Evolutionary conservation across 2,329 filamentous ascomycete species (phyloP).

Genomic region (Fusarium pseudonygamai): DNA sequence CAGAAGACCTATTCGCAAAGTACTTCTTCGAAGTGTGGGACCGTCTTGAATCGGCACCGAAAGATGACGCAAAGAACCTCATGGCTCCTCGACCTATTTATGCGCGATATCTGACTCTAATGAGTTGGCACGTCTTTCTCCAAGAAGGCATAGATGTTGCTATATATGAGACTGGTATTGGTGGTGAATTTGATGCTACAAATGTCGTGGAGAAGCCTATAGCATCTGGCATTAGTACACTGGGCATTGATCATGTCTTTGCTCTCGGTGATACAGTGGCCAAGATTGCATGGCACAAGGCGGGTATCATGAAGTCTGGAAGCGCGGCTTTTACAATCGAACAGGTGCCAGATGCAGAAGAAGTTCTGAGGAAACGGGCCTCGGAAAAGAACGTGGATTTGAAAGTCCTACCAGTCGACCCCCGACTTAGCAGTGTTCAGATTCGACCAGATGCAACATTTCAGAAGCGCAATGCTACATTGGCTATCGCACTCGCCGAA

Average conservation of each 20-base stretch:
- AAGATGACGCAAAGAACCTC: slow-evolving; percentile 46
- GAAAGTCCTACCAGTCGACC: slow-evolving; percentile 57
- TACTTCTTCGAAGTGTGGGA: slow-evolving; percentile 78
- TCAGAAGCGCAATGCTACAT: slow-evolving; percentile 67
- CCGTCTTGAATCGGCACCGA: slow-evolving; percentile 53
- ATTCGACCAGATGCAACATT: slow-evolving; percentile 64
- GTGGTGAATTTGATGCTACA: slow-evolving; percentile 75
- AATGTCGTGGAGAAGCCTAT: slow-evolving; percentile 69
- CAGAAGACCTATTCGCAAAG: slow-evolving; percentile 66
- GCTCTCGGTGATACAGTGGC: slow-evolving; percentile 70
- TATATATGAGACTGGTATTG: slow-evolving; percentile 74
- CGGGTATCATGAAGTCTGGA: slow-evolving; percentile 73
- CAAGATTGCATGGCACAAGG: slow-evolving; percentile 79
- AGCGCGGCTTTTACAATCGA: slow-evolving; percentile 66
- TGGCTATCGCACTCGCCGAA: slow-evolving; percentile 63
- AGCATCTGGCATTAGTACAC: slow-evolving; percentile 69
- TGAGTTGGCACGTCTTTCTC: slow-evolving; percentile 74
- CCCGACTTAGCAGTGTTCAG: slow-evolving; percentile 56
- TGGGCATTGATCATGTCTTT: slow-evolving; percentile 75
- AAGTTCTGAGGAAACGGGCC: slow-evolving; percentile 61
- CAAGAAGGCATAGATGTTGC: slow-evolving; percentile 69
- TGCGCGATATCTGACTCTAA: slow-evolving; percentile 70
- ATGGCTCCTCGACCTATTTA: slow-evolving; percentile 62
- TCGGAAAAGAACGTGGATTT: slow-evolving; percentile 60
- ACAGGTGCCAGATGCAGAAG: slow-evolving; percentile 57